Evolutionary conservation across 305 asterid genomes (phyloP).

Genomic region (Rubia occidens): DNA sequence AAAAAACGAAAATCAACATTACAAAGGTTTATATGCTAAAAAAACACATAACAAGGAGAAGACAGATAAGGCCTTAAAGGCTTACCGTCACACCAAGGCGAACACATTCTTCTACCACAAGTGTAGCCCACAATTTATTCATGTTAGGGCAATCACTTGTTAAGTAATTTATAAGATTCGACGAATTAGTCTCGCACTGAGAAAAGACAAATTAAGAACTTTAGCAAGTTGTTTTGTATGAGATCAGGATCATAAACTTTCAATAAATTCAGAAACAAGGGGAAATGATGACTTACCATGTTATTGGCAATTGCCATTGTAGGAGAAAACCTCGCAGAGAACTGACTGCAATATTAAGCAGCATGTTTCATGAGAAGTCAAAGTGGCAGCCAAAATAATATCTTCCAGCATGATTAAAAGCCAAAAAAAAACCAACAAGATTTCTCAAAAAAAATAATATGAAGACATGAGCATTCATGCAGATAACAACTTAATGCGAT

Average conservation of each 20-base stretch:
- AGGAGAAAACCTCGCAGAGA: slow-evolving; percentile 68
- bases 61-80: slow-evolving; percentile 17
- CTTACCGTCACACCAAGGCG: slow-evolving; percentile 96
- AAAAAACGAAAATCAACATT: slow-evolving; percentile 28
- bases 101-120: slow-evolving; percentile 85
- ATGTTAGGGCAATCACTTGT: slow-evolving; percentile 57
- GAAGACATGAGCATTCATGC: background rate
- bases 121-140: slow-evolving; percentile 87
- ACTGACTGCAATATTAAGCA: slow-evolving; percentile 47
- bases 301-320: slow-evolving; percentile 52
- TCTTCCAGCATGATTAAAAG: background rate
- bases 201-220: slow-evolving; percentile 21
- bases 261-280: background rate
- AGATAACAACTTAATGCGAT: slow-evolving; percentile 1
- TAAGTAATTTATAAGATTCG: slow-evolving; percentile 26
- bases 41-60: background rate
- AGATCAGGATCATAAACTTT: background rate
- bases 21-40: background rate
- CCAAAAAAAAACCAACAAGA: background rate
- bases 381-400: slow-evolving; percentile 19
- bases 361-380: slow-evolving; percentile 44
- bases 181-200: slow-evolving; percentile 40
- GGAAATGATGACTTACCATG: slow-evolving; percentile 46
- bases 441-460: no score
- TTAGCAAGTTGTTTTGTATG: slow-evolving; percentile 3